These are phyloP conservation scores for Phytophthora pseudosyringae DNA, from an alignment of 352 stramenopile species.

Conservation along the genomic window DNA sequence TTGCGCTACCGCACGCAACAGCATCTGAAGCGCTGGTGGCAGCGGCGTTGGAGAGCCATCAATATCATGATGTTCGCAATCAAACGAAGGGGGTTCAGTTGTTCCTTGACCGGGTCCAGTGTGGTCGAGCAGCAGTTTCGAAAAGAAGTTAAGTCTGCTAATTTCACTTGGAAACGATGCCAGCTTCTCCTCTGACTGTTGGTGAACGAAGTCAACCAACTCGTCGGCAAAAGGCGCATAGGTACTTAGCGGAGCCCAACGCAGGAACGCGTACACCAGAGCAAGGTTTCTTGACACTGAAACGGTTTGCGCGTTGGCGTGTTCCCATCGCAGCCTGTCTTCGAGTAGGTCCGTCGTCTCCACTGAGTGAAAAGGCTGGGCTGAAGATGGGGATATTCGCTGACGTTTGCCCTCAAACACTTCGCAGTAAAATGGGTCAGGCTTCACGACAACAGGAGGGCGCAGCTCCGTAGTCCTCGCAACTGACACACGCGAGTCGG, in stretches of 20 bases:
- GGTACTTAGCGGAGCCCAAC: constrained; percentile 53
- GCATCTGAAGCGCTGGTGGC: constrained; percentile 38
- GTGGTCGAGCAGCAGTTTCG: constrained; percentile 49
- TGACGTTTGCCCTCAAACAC: not conserved
- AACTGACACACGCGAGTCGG: too few species aligned
- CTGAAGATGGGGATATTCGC: not conserved
- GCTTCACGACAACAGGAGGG: too few species aligned
- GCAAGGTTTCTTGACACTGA: constrained; percentile 61
- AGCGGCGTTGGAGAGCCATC: constrained; percentile 5
- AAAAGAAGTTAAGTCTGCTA: constrained; percentile 58
- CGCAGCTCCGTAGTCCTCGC: too few species aligned
- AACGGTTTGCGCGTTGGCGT: constrained; percentile 26
- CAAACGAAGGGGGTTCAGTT: not conserved
- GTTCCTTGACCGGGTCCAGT: not conserved
- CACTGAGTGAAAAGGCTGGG: too few species aligned
- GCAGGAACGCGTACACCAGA: constrained; percentile 51
- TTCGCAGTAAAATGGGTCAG: too few species aligned
- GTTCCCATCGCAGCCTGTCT: constrained; percentile 26
- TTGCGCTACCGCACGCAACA: constrained; percentile 46
- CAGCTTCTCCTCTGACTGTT: constrained; percentile 37
- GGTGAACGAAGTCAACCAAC: constrained; percentile 45
- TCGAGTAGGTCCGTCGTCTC: not conserved
- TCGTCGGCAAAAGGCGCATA: constrained; percentile 59
- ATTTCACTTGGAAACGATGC: not conserved
- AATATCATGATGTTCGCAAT: not conserved